phyloP scores from a whole-genome alignment of 2,329 filamentous ascomycete genomes.

The Pyrenophora seminiperda region DNA sequence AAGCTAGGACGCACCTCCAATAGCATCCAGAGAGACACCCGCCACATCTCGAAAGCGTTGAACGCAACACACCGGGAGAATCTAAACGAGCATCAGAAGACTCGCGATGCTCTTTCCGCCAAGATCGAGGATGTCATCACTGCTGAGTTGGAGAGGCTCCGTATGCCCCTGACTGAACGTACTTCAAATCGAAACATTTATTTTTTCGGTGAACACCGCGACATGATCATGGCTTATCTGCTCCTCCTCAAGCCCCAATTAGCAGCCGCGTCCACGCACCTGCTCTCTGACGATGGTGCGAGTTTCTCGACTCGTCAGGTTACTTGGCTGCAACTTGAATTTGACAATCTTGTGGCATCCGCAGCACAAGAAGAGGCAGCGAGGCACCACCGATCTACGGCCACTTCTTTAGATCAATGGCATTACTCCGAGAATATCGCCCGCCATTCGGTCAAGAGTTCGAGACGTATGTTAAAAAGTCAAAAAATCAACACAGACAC shows the following conservation, averaged over 20 bases:
- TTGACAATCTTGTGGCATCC: slow-evolving; percentile 11
- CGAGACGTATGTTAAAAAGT: not conserved
- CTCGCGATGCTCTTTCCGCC: slow-evolving; percentile 1
- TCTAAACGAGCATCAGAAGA: slow-evolving; percentile 1
- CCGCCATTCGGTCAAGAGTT: not conserved
- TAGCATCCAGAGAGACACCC: not conserved
- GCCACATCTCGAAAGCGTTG: not conserved
- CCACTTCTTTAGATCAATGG: slow-evolving; percentile 11
- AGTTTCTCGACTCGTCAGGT: not conserved
- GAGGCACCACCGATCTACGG: slow-evolving; percentile 2
- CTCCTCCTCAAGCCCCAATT: slow-evolving; percentile 4
- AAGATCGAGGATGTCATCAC: slow-evolving; percentile 1
- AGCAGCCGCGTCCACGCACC: not conserved
- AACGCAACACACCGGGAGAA: not conserved
- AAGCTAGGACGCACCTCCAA: not conserved
- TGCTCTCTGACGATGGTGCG: not conserved
- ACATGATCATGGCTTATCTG: slow-evolving; percentile 16
- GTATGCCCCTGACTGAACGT: not conserved
- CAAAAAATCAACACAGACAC: not conserved
- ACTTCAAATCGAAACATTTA: not conserved
- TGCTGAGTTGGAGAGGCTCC: not conserved
- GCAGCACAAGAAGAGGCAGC: slow-evolving; percentile 16
- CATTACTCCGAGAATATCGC: slow-evolving; percentile 1
- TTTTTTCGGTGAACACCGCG: slow-evolving; percentile 10
- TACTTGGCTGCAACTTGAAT: slow-evolving; percentile 6